Conservation (phyloP, 2,329 filamentous ascomycete genomes). For the Thielaviopsis populi region DNA sequence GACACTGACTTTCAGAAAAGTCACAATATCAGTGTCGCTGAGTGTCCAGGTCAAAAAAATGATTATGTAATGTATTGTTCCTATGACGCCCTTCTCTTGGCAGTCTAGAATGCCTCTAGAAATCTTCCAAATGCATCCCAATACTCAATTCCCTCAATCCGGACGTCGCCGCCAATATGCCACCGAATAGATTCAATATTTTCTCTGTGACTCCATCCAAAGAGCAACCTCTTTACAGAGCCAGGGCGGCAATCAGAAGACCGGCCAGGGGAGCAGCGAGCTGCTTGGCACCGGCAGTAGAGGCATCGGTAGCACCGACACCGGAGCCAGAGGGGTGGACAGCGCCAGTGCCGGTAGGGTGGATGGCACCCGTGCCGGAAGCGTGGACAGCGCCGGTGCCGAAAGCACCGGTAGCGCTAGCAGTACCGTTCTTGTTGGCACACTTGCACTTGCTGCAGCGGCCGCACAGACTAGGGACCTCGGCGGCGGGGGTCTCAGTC, state of each 20-base stretch:
- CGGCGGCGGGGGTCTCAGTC: background rate
- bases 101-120: background rate
- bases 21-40: background rate
- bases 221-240: background rate
- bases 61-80: background rate
- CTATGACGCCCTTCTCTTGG: background rate
- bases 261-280: background rate
- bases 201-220: background rate
- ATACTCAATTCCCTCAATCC: background rate
- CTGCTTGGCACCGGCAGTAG: background rate
- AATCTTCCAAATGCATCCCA: background rate
- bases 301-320: background rate
- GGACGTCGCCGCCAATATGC: background rate
- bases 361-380: background rate
- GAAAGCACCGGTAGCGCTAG: background rate
- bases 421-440: background rate
- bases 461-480: background rate
- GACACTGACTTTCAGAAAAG: no score
- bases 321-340: background rate
- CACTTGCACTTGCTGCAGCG: background rate
- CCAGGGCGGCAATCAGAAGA: background rate
- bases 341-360: conserved; percentile 1
- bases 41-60: background rate
- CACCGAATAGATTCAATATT: background rate
- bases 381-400: background rate